Evolutionary conservation across 2,329 filamentous ascomycete genomes (phyloP).

Genomic region (Aspergillus fijiensis): DNA sequence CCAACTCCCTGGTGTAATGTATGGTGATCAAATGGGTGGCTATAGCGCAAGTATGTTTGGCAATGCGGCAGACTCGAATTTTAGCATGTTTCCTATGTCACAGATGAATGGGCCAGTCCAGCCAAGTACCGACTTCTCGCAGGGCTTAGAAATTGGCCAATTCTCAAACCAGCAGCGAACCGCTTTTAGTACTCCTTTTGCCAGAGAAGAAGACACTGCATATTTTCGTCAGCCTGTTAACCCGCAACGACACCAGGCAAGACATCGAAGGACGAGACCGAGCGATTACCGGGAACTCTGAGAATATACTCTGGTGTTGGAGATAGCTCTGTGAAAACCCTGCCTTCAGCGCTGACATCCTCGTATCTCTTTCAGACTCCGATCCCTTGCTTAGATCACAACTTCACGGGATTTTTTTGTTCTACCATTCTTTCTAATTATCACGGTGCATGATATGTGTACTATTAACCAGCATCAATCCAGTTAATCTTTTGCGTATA

Average conservation of each 20-base stretch:
- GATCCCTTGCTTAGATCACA: not conserved
- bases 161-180: constrained; percentile 62
- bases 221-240: constrained; percentile 97
- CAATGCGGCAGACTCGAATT: constrained; percentile 30
- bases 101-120: constrained; percentile 30
- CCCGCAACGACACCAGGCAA: constrained; percentile 82
- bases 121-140: constrained; percentile 33
- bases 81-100: constrained; percentile 40
- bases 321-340: not conserved
- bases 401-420: not conserved
- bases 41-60: constrained; percentile 39
- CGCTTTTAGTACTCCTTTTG: constrained; percentile 53
- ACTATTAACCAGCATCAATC: not conserved
- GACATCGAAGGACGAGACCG: constrained; percentile 74
- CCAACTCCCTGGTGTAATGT: constrained; percentile 37
- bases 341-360: not conserved
- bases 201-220: constrained; percentile 76
- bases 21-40: constrained; percentile 31
- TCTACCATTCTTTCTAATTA: not conserved
- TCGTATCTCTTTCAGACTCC: not conserved
- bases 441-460: not conserved
- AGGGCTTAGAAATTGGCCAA: constrained; percentile 36
- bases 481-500: not conserved
- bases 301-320: constrained; percentile 8
- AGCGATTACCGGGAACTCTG: constrained; percentile 87